phyloP scores from a whole-genome alignment of 2,329 filamentous ascomycete species.

The Cercospora brassicicola region DNA sequence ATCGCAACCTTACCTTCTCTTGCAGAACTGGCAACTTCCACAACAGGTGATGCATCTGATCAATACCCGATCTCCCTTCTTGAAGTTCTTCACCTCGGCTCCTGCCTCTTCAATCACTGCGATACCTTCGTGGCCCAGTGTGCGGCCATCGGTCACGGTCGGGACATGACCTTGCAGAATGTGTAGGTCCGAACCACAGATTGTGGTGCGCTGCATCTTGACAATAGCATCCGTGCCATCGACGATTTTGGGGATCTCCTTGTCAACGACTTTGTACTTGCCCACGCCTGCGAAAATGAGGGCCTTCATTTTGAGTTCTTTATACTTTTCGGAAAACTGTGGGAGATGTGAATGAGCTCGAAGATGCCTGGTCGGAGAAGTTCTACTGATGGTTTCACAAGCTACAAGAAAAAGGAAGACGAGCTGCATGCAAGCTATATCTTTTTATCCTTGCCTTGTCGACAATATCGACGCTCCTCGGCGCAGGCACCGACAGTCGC shows the following conservation, averaged over 20 bases:
- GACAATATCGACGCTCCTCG: background rate
- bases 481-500: background rate
- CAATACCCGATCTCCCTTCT: conserved; percentile 54
- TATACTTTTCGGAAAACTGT: background rate
- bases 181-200: conserved; percentile 51
- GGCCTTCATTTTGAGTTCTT: conserved; percentile 27
- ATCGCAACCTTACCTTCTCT: conserved; percentile 27
- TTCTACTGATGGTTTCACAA: background rate
- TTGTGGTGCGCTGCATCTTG: conserved; percentile 33
- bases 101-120: conserved; percentile 52
- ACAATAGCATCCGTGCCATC: conserved; percentile 43
- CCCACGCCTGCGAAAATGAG: conserved; percentile 30
- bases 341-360: background rate
- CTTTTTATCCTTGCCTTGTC: background rate
- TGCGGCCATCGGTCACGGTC: conserved; percentile 47
- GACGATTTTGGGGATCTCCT: conserved; percentile 27
- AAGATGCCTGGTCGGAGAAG: background rate
- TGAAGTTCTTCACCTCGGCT: conserved; percentile 48
- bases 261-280: conserved; percentile 33
- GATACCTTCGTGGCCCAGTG: conserved; percentile 58
- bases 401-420: background rate
- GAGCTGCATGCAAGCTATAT: background rate
- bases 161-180: conserved; percentile 58
- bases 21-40: conserved; percentile 54
- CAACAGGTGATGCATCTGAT: conserved; percentile 50